phyloP scores from a whole-genome alignment of 371 early-diverging fungal genomes.

The Mucor irregularis region DNA sequence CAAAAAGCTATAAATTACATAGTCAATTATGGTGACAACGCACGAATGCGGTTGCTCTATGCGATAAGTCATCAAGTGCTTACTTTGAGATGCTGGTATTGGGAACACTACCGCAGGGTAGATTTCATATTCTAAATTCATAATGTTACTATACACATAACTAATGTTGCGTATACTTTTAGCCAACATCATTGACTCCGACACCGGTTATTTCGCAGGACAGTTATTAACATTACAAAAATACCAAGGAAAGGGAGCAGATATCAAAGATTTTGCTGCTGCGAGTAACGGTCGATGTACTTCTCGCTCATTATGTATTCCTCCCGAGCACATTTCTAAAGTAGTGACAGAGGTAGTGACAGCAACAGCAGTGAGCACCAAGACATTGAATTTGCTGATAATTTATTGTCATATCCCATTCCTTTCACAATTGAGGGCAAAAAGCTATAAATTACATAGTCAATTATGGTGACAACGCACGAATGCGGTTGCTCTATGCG shows the following conservation, averaged over 20 bases:
- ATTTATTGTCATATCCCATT: constrained; percentile 43
- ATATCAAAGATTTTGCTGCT: background rate
- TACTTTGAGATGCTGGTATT: constrained; percentile 53
- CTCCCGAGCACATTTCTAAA: background rate
- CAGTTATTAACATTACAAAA: background rate
- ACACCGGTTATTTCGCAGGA: constrained; percentile 1
- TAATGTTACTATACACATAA: background rate
- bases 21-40: too few relatives aligned
- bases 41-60: too few relatives aligned
- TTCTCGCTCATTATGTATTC: background rate
- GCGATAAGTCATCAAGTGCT: background rate
- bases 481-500: too few relatives aligned
- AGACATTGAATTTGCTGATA: constrained; percentile 52
- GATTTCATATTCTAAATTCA: background rate
- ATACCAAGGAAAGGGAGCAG: background rate
- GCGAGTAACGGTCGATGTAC: background rate
- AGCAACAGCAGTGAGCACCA: background rate
- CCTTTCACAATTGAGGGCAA: constrained; percentile 46
- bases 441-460: too few relatives aligned
- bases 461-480: too few relatives aligned
- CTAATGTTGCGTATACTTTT: background rate
- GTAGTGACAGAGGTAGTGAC: background rate
- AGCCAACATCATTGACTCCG: background rate
- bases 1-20: constrained; percentile 46
- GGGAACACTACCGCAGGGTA: constrained; percentile 49